Evolutionary conservation across 805 yeast species (phyloP).

Genomic region (Scheffersomyces coipomensis): DNA sequence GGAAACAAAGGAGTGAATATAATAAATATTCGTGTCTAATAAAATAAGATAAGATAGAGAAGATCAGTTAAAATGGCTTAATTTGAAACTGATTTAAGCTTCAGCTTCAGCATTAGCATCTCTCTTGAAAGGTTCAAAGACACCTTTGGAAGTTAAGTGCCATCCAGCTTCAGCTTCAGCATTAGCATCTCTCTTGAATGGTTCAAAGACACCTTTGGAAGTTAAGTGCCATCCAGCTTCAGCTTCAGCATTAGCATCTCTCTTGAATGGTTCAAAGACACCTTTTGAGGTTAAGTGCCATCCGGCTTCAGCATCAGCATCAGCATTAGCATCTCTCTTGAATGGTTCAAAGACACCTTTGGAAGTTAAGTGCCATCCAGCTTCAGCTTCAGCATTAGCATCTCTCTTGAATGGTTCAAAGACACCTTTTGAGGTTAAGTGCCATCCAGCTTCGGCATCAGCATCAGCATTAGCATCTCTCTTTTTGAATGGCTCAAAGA

Average conservation of each 20-base stretch:
- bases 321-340: conserved; percentile 1
- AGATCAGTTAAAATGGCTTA: no score
- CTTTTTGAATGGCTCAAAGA: not conserved
- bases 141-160: conserved; percentile 1
- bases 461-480: conserved; percentile 1
- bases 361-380: conserved; percentile 1
- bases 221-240: not conserved
- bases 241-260: not conserved
- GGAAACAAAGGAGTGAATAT: no score
- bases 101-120: not conserved
- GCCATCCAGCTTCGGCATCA: conserved; percentile 1
- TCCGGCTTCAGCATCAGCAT: not conserved
- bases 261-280: not conserved
- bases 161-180: not conserved
- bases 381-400: conserved; percentile 1
- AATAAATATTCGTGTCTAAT: no score
- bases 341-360: not conserved
- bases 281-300: conserved; percentile 1
- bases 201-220: not conserved
- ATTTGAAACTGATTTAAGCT: no score
- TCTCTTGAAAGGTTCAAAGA: not conserved
- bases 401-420: conserved; percentile 1
- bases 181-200: not conserved
- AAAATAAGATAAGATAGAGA: no score
- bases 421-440: not conserved